Conservation (phyloP, 805 yeast species). For the Suhomyces sp. region DNA sequence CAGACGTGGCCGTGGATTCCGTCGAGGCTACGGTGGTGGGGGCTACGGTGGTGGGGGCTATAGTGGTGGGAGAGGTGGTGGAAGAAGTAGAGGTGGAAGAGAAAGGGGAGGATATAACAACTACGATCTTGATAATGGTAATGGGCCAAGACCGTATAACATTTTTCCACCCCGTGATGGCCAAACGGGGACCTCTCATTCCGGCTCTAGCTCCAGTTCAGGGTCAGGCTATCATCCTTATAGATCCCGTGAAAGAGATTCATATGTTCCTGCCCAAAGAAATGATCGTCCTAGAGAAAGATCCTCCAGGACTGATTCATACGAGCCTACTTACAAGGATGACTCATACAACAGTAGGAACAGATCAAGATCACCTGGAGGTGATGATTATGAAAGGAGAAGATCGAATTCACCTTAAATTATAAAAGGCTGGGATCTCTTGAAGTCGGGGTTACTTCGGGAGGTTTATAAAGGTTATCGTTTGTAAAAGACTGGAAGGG, state of each 20-base stretch:
- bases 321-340: slow-evolving; percentile 9
- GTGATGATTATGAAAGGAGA: not conserved
- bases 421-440: too few species aligned
- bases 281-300: slow-evolving; percentile 4
- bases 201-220: too few species aligned
- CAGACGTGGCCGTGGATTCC: slow-evolving; percentile 10
- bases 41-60: slow-evolving; percentile 8
- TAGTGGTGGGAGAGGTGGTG: slow-evolving; percentile 9
- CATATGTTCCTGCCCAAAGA: slow-evolving; percentile 10
- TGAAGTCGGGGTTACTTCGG: too few species aligned
- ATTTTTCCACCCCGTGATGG: slow-evolving; percentile 9
- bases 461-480: too few species aligned
- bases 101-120: slow-evolving; percentile 8
- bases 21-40: slow-evolving; percentile 8
- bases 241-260: slow-evolving; percentile 10
- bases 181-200: too few species aligned
- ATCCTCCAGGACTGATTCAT: slow-evolving; percentile 12
- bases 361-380: slow-evolving; percentile 1
- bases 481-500: too few species aligned
- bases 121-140: slow-evolving; percentile 2
- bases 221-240: slow-evolving; percentile 1
- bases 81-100: slow-evolving; percentile 6
- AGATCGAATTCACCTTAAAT: not conserved
- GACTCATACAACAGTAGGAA: slow-evolving; percentile 1
- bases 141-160: slow-evolving; percentile 15